phyloP scores from a whole-genome alignment of 1,139 yeast genomes.

The Lodderomyces parapsilosis region DNA sequence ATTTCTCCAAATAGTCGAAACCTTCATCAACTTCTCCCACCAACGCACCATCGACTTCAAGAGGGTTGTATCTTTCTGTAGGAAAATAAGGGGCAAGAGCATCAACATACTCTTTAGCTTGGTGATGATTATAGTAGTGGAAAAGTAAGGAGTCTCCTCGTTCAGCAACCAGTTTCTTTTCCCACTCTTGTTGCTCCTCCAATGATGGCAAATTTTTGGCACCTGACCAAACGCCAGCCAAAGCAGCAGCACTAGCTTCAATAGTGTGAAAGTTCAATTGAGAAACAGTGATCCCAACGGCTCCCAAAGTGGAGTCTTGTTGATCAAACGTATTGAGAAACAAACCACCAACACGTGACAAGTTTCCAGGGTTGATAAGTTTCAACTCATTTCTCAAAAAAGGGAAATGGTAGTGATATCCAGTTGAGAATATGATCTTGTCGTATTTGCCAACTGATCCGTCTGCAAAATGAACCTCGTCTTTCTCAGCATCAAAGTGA shows the following conservation, averaged over 20 bases:
- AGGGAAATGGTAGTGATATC: conserved; percentile 39
- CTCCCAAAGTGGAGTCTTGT: conserved; percentile 42
- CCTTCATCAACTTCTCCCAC: conserved; percentile 27
- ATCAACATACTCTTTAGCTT: conserved; percentile 24
- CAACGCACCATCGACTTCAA: conserved; percentile 23
- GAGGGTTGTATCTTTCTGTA: conserved; percentile 24
- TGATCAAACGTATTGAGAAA: conserved; percentile 38
- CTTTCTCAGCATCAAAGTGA: conserved; percentile 23
- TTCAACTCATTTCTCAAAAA: conserved; percentile 22
- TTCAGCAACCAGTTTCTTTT: conserved; percentile 18
- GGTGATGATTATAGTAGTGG: conserved; percentile 25
- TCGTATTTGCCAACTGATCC: conserved; percentile 27
- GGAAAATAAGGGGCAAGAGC: conserved; percentile 22
- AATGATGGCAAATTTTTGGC: conserved; percentile 25
- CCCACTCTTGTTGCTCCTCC: conserved; percentile 33
- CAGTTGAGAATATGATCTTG: conserved; percentile 34
- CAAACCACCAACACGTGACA: conserved; percentile 34
- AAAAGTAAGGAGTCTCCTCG: conserved; percentile 24
- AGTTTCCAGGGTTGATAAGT: conserved; percentile 24
- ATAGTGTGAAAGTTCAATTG: conserved; percentile 42
- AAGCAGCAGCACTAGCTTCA: conserved; percentile 43
- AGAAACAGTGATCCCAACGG: conserved; percentile 39
- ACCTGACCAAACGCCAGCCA: conserved; percentile 48
- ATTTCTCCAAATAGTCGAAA: conserved; percentile 20
- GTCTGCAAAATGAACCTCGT: conserved; percentile 28